Base-by-base conservation (phyloP, 1,284 basidiomycete genomes). In the Pseudozyma thailandica region DNA sequence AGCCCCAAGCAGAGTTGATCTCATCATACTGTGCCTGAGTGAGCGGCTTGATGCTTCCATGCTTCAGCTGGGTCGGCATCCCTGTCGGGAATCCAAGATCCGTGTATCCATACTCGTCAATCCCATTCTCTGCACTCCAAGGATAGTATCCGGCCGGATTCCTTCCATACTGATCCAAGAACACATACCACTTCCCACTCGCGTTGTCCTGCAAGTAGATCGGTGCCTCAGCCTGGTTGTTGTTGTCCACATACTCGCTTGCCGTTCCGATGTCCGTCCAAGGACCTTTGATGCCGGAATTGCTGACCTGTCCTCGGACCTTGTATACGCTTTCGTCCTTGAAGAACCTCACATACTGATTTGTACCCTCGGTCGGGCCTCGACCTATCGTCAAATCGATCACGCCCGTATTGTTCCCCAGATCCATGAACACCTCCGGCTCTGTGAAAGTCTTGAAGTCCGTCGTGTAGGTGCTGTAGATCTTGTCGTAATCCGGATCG, bases 1-100 rank as follows among this genome's bases (percentile, higher is more conserved):
- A 65, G 13, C 21, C 47, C 56, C 56, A 65, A 6, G 31, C 49
- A 26, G 18, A 23, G 31, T 31, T 53, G 45, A 65, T n/a, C 43
- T 59, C 62, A 46, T 70, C 58, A 38, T 68, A 72, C 51, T 72
- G 63, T 3, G 44, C n/a, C 52, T 70, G 65, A 10, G 52, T 72
- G 16, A 70, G 43, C n/a, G 64, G 59, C 25, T 50, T 63, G 53
- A 70, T 59, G 30, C 48, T 51, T 28, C 65, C 69, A 23, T 72
- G 69, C 38, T 58, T 63, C 27, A 70, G 53, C 54, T 38, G 35
- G 30, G 46, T 61, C 1, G 62, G 62, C 62, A 65, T 58, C 26
- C 57, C 57, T 15, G 31, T 16, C 2, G 68, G 68, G 50, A 72
- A 72, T 10, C 62, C 62, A 21, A 53, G 37, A 26, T 65, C 62